These are phyloP conservation scores for Arabidopsis suecica DNA, from an alignment of 345 rosid species.

Conservation along the genomic window DNA sequence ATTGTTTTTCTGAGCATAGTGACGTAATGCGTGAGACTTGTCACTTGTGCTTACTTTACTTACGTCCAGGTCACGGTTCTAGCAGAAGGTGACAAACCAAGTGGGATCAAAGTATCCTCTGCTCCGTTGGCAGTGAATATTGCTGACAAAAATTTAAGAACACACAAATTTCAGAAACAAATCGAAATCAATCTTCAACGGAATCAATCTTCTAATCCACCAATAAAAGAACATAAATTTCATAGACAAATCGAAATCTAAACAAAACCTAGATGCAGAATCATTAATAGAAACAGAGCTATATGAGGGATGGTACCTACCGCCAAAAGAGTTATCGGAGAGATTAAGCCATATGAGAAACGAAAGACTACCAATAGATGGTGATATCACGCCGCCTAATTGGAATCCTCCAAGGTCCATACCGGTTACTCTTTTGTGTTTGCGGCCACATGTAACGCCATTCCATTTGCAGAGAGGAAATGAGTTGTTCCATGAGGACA, in stretches of 20 bases:
- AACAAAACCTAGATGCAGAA: constrained; percentile 10
- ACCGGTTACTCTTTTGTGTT: background rate
- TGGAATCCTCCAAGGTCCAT: background rate
- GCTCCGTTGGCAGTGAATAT: too few species aligned
- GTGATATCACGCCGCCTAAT: constrained; percentile 6
- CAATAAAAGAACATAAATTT: background rate
- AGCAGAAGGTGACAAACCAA: too few species aligned
- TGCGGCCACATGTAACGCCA: background rate
- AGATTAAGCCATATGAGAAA: background rate
- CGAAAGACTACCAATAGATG: constrained; percentile 19
- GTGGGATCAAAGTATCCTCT: too few species aligned
- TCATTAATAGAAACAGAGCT: background rate
- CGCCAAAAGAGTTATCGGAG: background rate
- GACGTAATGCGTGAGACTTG: too few species aligned
- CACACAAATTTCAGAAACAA: too few species aligned
- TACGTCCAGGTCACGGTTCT: too few species aligned
- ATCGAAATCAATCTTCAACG: background rate
- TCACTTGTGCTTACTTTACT: too few species aligned
- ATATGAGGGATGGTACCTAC: constrained; percentile 12
- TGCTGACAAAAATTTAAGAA: too few species aligned
- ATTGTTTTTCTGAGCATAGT: too few species aligned
- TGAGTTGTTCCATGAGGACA: background rate
- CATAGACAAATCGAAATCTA: background rate
- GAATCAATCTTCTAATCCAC: background rate
- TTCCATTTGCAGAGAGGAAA: background rate